These are phyloP conservation scores for Monosporozyma unispora DNA, from an alignment of 805 yeast genomes.

Conservation along the genomic window DNA sequence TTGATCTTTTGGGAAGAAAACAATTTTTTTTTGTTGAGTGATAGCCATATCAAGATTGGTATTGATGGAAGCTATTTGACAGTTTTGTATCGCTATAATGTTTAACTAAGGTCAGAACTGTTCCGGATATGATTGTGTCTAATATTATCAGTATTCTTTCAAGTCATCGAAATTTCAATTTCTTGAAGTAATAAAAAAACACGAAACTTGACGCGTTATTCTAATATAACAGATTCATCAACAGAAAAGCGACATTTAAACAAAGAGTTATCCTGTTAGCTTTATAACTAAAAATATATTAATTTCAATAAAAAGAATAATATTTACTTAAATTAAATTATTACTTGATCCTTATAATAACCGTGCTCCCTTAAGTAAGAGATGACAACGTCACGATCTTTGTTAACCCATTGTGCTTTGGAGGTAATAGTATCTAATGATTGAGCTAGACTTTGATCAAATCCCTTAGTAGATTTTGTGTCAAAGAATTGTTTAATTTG, in stretches of 20 bases:
- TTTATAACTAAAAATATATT: not conserved
- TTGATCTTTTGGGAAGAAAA: conserved; percentile 4
- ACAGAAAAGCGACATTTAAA: too few relatives aligned
- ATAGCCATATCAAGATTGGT: too few relatives aligned
- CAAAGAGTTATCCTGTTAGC: too few relatives aligned
- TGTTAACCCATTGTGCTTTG: conserved; percentile 48
- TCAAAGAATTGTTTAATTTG: conserved; percentile 44
- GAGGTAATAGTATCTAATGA: conserved; percentile 51
- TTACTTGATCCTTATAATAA: not conserved
- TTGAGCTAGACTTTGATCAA: conserved; percentile 55
- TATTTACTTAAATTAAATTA: not conserved
- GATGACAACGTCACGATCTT: conserved; percentile 42
- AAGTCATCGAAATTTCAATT: not conserved
- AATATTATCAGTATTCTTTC: not conserved
- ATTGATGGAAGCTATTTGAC: too few relatives aligned
- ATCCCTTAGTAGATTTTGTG: conserved; percentile 52
- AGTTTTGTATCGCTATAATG: too few relatives aligned
- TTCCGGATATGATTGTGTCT: not conserved
- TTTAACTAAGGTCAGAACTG: too few relatives aligned
- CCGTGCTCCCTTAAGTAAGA: conserved; percentile 39
- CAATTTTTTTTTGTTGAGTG: not conserved
- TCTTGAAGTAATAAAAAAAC: not conserved
- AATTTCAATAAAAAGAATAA: not conserved
- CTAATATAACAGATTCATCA: too few relatives aligned
- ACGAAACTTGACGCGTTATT: not conserved